Evolutionary conservation across 371 early-diverging fungal species (phyloP).

Genomic region (Mortierella sp.): DNA sequence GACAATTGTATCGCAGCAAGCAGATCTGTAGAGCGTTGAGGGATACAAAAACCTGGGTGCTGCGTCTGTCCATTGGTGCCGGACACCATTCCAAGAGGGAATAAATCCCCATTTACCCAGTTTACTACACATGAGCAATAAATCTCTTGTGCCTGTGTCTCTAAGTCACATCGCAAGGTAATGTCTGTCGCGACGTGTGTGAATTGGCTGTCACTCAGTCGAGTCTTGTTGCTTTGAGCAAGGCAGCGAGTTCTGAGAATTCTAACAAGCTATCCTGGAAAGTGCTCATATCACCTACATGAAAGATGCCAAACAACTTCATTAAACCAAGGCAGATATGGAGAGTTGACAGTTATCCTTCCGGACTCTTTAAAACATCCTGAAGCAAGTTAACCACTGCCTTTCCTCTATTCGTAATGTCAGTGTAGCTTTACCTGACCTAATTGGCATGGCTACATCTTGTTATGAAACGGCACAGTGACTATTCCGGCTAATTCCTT

Average conservation of each 20-base stretch:
- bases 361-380: too few relatives aligned
- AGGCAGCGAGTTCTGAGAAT: not conserved
- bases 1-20: not conserved
- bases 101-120: not conserved
- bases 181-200: not conserved
- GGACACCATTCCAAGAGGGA: not conserved
- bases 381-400: too few relatives aligned
- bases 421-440: too few relatives aligned
- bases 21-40: not conserved
- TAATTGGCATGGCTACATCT: too few relatives aligned
- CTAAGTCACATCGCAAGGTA: not conserved
- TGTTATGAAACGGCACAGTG: too few relatives aligned
- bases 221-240: not conserved
- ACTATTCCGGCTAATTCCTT: too few relatives aligned
- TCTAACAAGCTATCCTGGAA: too few relatives aligned
- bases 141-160: not conserved
- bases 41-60: not conserved
- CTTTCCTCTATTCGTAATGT: too few relatives aligned
- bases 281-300: not conserved
- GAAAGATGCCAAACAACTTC: not conserved
- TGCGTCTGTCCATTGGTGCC: not conserved
- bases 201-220: not conserved
- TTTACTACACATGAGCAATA: not conserved
- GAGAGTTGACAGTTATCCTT: not conserved
- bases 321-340: not conserved